Percentiles rank a stretch among this genome's conserved stretches.
Evolutionary conservation across 768 basidiomycete species (phyloP).

Genomic region (Trametes villosa): DNA sequence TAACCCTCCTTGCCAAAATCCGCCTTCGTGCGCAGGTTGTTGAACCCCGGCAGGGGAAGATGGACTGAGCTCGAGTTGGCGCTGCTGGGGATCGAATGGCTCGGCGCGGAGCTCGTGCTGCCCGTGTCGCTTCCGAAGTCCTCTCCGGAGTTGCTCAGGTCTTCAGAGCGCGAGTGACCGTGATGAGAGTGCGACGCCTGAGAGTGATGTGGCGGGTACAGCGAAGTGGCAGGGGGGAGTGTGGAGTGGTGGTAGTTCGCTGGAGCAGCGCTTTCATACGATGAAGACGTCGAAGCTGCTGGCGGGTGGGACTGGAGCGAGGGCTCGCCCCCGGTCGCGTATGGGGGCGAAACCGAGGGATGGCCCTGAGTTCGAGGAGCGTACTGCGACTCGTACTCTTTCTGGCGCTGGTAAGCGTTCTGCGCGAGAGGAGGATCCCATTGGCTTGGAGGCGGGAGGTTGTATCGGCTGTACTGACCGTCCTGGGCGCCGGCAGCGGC

Average conservation of each 20-base stretch:
- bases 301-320: constrained; percentile 27
- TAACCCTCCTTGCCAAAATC: constrained; percentile 21
- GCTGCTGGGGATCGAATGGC: constrained; percentile 40
- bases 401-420: constrained; percentile 14
- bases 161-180: constrained; percentile 24
- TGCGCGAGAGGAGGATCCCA: constrained; percentile 22
- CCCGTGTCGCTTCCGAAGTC: constrained; percentile 48
- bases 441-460: constrained; percentile 10
- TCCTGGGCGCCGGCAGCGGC: constrained; percentile 19
- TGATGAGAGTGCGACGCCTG: neutral
- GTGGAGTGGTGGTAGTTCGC: constrained; percentile 10
- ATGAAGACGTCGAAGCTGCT: constrained; percentile 3
- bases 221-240: constrained; percentile 4
- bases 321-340: constrained; percentile 20
- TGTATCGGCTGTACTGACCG: constrained; percentile 14
- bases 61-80: constrained; percentile 58
- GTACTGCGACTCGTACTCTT: constrained; percentile 23
- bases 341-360: constrained; percentile 8
- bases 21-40: constrained; percentile 30
- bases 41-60: constrained; percentile 43
- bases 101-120: constrained; percentile 45
- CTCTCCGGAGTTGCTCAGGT: constrained; percentile 25
- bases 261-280: constrained; percentile 13
- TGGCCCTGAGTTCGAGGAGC: constrained; percentile 15
- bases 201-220: constrained; percentile 10